Evolutionary conservation across 805 yeast genomes (phyloP).

Genomic region (Schwanniomyces sp.): DNA sequence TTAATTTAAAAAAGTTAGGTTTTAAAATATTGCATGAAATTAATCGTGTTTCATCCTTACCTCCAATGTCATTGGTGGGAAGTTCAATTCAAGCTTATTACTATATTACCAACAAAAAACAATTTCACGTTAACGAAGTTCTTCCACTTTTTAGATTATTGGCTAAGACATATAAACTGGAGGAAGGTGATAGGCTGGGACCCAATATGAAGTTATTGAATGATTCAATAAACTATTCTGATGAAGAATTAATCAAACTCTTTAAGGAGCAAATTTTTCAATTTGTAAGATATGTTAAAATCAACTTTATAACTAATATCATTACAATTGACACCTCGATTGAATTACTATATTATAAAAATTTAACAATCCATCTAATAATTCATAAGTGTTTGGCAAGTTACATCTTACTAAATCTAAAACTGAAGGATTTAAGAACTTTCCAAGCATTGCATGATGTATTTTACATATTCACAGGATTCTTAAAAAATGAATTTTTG

Average conservation of each 20-base stretch:
- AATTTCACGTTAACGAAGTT: conserved; percentile 20
- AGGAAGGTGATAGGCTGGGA: conserved; percentile 15
- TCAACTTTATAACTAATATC: conserved; percentile 19
- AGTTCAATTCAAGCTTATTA: conserved; percentile 38
- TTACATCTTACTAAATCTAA: conserved; percentile 20
- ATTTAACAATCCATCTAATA: conserved; percentile 54
- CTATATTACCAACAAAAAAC: conserved; percentile 16
- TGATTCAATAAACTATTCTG: conserved; percentile 14
- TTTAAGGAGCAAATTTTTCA: conserved; percentile 24
- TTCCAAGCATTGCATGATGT: conserved; percentile 20
- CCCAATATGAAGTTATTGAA: conserved; percentile 22
- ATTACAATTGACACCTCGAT: conserved; percentile 46
- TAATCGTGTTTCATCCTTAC: conserved; percentile 49
- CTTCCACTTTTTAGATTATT: conserved; percentile 30
- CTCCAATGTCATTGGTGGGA: conserved; percentile 56
- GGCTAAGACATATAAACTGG: conserved; percentile 17
- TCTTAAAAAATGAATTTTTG: conserved; percentile 42
- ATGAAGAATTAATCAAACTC: conserved; percentile 21
- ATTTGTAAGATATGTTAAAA: conserved; percentile 26
- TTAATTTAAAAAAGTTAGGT: conserved; percentile 50
- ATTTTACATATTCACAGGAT: conserved; percentile 35
- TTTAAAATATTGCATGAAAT: conserved; percentile 53
- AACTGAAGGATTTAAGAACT: conserved; percentile 6
- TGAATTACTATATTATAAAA: conserved; percentile 58
- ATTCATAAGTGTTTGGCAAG: conserved; percentile 51